Percentiles rank a stretch among this genome's conserved stretches.
These are phyloP conservation scores for Ramaria sp. DNA, from an alignment of 768 basidiomycete genomes.

Conservation along the genomic window DNA sequence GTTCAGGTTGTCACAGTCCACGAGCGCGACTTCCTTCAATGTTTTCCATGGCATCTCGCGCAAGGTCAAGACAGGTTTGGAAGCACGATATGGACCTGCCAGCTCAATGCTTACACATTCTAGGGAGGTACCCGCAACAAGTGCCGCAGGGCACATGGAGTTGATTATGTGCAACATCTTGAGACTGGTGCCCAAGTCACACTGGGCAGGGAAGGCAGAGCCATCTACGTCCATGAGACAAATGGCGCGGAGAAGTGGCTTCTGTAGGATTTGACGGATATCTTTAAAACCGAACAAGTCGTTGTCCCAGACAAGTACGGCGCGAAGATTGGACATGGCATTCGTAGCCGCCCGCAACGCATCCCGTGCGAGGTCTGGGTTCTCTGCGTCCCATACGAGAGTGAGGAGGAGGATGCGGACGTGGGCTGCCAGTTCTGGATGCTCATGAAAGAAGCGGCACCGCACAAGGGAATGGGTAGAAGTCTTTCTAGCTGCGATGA, in stretches of 20 bases:
- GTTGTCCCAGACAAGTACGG: conserved; percentile 4
- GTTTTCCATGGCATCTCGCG: conserved; percentile 6
- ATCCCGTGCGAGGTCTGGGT: not conserved
- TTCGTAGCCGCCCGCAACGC: conserved; percentile 1
- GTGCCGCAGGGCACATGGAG: not conserved
- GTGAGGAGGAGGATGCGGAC: conserved; percentile 5
- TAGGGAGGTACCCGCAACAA: not conserved
- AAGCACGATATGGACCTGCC: not conserved
- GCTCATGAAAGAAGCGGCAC: conserved; percentile 1
- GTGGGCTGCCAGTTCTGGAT: conserved; percentile 6
- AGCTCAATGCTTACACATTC: conserved; percentile 6
- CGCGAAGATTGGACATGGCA: conserved; percentile 6
- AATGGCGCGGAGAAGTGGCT: not conserved
- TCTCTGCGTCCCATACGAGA: conserved; percentile 1
- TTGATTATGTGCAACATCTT: conserved; percentile 6
- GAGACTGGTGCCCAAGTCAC: not conserved
- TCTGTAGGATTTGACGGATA: not conserved
- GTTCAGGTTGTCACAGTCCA: not conserved
- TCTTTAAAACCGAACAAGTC: not conserved
- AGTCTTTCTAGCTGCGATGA: not conserved
- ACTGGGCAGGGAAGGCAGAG: conserved; percentile 3
- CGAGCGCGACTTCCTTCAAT: conserved; percentile 3
- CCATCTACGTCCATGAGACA: conserved; percentile 8
- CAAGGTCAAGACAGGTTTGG: not conserved
- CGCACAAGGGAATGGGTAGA: not conserved